Evolutionary conservation across 2,329 filamentous ascomycete genomes (phyloP), one percentile per base, ranked within the genome.

Genomic region (Fusarium xyrophilum): DNA sequence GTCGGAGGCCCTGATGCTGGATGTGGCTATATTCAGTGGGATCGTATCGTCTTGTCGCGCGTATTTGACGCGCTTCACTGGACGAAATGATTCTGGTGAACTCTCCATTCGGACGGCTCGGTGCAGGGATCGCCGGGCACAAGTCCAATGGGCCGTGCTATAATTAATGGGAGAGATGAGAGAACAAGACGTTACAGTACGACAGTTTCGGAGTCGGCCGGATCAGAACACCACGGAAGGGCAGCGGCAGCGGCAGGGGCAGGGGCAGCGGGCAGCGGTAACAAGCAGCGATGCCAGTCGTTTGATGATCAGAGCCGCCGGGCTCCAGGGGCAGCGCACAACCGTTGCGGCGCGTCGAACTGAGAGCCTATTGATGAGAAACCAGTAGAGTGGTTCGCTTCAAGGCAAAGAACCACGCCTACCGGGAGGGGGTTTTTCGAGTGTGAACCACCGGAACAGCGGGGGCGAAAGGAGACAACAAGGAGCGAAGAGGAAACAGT

Each of bases 351-450:
- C 62, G 59, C 67, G 71, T 71, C 53, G 52, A 63, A 55, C 60
- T 53, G 65, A 47, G 50, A 68, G 63, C 68, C 63, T 71, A 63
- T 70, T 68, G 60, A 64, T 40, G 60, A 70, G 62, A 72, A 75
- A 69, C 72, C 71, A 76, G 65, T 64, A 71, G 68, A 63, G 56
- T 69, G 74, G 72, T 75, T 76, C 70, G 71, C 72, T 71, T 72
- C 60, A 70, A 71, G 68, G 68, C 70, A 71, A 68, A 51, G 50
- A 73, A 63, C 65, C 63, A 65, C 66, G 55, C 63, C 71, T 66
- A 54, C 65, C 64, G 55, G 69, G 68, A 71, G 70, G 73, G 74
- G 71, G 66, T 73, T 74, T 66, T 58, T 51, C 65, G 68, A 68
- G 68, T 60, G 65, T 60, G 69, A 65, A 68, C 70, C 65, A 67